Conservation (phyloP, 352 stramenopile genomes). For the Globisporangium paddicum region DNA sequence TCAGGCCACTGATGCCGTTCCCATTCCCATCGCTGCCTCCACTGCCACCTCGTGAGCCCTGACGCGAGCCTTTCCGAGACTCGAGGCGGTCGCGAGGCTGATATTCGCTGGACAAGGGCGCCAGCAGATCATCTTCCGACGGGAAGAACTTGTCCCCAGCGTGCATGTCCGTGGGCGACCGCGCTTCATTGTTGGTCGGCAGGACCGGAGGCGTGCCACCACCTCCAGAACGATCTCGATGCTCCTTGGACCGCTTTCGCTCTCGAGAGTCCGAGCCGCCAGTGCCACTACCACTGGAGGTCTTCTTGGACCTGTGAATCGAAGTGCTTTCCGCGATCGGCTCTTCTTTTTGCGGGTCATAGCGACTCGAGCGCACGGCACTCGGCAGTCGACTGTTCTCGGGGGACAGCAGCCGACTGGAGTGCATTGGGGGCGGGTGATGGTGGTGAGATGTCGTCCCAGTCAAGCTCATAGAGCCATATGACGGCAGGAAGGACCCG, state of each 20-base stretch:
- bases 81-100: slow-evolving; percentile 69
- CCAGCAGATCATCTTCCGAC: slow-evolving; percentile 34
- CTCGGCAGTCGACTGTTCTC: slow-evolving; percentile 29
- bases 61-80: slow-evolving; percentile 66
- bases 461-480: neutral
- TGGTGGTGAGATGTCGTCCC: neutral
- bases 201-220: neutral
- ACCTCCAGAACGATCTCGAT: neutral
- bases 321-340: slow-evolving; percentile 5
- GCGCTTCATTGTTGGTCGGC: slow-evolving; percentile 15
- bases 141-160: slow-evolving; percentile 16
- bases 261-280: neutral
- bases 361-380: slow-evolving; percentile 26
- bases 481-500: slow-evolving; percentile 3
- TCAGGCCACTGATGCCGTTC: slow-evolving; percentile 23
- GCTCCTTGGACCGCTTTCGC: slow-evolving; percentile 8
- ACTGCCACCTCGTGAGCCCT: slow-evolving; percentile 36
- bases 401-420: slow-evolving; percentile 22
- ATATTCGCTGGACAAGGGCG: slow-evolving; percentile 43
- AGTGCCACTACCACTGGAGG: neutral
- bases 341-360: slow-evolving; percentile 10
- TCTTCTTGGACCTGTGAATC: slow-evolving; percentile 8
- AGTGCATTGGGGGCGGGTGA: slow-evolving; percentile 8
- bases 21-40: slow-evolving; percentile 1
- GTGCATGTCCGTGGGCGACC: slow-evolving; percentile 2